Evolutionary conservation across 2,329 filamentous ascomycete genomes (phyloP).

Genomic region (Fusarium musae): DNA sequence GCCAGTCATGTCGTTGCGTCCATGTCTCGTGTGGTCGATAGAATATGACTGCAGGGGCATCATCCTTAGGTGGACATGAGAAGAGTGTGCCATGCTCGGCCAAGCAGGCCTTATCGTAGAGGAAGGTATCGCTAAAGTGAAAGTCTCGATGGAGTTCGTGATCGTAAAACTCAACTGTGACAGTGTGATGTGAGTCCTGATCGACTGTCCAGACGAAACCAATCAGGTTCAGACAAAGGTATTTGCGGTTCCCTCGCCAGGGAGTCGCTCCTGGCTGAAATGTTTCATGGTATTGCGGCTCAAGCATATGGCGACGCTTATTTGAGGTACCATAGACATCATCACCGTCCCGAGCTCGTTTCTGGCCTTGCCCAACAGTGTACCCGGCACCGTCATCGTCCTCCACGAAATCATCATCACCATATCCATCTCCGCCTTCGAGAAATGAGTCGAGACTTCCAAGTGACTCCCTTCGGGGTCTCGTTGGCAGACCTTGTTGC

Average conservation of each 20-base stretch:
- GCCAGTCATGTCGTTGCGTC: conserved; percentile 92
- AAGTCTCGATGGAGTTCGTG: conserved; percentile 92
- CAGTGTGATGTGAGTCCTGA: conserved; percentile 91
- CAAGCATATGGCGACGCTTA: conserved; percentile 61
- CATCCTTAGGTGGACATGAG: conserved; percentile 77
- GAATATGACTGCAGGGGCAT: conserved; percentile 82
- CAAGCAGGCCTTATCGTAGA: conserved; percentile 96
- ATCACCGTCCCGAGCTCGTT: conserved; percentile 62
- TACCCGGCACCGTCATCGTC: conserved; percentile 97
- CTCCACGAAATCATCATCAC: conserved; percentile 84
- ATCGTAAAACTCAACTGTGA: conserved; percentile 98
- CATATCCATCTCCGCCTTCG: conserved; percentile 62
- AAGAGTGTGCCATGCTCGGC: conserved; percentile 88
- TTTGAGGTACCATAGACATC: conserved; percentile 60
- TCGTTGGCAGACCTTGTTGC: conserved; percentile 58
- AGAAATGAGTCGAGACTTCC: conserved; percentile 89
- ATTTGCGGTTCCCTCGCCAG: conserved; percentile 93
- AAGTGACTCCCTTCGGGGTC: conserved; percentile 69
- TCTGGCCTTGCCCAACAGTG: conserved; percentile 64
- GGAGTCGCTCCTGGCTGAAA: conserved; percentile 96
- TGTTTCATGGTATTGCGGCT: conserved; percentile 79
- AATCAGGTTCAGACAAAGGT: conserved; percentile 91
- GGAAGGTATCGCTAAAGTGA: conserved; percentile 95
- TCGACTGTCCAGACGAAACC: conserved; percentile 98
- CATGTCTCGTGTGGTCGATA: conserved; percentile 97